Evolutionary conservation across 2,329 filamentous ascomycete species (phyloP).

Genomic region (Hymenotorrendiella dingleyae): DNA sequence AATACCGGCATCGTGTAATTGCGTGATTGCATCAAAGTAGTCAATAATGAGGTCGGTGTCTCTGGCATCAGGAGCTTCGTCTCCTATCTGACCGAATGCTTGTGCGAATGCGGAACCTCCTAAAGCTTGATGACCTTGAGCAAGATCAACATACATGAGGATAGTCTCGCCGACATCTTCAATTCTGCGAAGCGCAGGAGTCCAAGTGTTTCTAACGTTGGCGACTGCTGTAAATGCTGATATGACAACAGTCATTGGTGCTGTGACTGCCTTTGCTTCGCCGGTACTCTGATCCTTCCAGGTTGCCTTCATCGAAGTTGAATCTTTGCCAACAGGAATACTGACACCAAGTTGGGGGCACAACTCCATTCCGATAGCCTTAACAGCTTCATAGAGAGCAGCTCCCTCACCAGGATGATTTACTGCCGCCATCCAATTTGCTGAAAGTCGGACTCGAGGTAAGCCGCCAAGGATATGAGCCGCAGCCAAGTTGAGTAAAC

Average conservation of each 20-base stretch:
- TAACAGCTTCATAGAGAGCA: slow-evolving; percentile 85
- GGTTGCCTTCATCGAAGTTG: slow-evolving; percentile 97
- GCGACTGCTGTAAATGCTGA: slow-evolving; percentile 84
- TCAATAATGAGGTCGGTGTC: slow-evolving; percentile 77
- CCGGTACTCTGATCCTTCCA: slow-evolving; percentile 70
- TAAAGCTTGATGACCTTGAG: slow-evolving; percentile 70
- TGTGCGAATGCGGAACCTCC: slow-evolving; percentile 91
- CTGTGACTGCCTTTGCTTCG: slow-evolving; percentile 77
- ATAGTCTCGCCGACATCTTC: slow-evolving; percentile 87
- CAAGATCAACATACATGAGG: slow-evolving; percentile 86
- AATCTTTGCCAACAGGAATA: slow-evolving; percentile 97
- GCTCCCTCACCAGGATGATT: slow-evolving; percentile 89
- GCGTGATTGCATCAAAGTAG: slow-evolving; percentile 79
- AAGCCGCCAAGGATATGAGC: slow-evolving; percentile 65
- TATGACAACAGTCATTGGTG: slow-evolving; percentile 85
- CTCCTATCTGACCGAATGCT: slow-evolving; percentile 77
- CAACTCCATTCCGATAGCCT: slow-evolving; percentile 87
- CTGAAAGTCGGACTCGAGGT: slow-evolving; percentile 77
- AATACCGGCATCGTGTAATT: slow-evolving; percentile 59
- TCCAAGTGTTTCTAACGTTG: slow-evolving; percentile 85
- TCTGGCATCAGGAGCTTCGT: slow-evolving; percentile 79
- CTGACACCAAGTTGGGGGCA: slow-evolving; percentile 86
- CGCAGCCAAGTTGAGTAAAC: slow-evolving; percentile 86
- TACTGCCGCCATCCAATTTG: slow-evolving; percentile 99
- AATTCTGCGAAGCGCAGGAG: slow-evolving; percentile 73